Evolutionary conservation across 352 stramenopile genomes (phyloP).

Genomic region (Pythium rhizo-oryzae): DNA sequence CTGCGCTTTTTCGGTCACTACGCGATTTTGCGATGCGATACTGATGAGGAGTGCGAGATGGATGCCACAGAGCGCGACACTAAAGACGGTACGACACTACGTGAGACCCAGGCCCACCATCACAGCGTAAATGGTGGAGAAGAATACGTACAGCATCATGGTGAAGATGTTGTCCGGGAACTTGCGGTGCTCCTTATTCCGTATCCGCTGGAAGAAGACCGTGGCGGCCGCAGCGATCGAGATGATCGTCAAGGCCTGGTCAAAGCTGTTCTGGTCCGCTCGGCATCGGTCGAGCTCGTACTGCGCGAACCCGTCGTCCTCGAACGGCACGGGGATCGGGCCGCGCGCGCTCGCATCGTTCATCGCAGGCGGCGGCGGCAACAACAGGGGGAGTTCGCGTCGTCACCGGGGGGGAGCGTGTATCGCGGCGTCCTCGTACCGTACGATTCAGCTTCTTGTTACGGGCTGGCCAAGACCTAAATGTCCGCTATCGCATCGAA

Average conservation of each 20-base stretch:
- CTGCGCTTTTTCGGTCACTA: constrained; percentile 25
- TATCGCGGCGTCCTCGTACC: background rate
- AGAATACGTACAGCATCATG: constrained; percentile 31
- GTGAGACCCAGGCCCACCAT: background rate
- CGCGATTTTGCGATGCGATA: constrained; percentile 32
- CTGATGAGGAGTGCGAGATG: constrained; percentile 38
- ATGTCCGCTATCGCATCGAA: no score
- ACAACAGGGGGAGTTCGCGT: background rate
- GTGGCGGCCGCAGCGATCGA: constrained; percentile 29
- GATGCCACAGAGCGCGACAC: constrained; percentile 32
- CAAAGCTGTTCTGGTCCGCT: constrained; percentile 34
- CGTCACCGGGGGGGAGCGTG: background rate
- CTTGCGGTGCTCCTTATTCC: constrained; percentile 33
- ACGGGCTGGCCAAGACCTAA: background rate
- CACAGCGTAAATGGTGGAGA: no score
- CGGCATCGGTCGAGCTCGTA: constrained; percentile 35
- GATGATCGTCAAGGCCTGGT: constrained; percentile 34
- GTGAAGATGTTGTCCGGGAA: constrained; percentile 42
- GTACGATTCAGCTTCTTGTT: background rate
- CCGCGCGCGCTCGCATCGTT: background rate
- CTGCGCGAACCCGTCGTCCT: constrained; percentile 30
- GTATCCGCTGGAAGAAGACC: constrained; percentile 35
- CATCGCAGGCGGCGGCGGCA: constrained; percentile 9
- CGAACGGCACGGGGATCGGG: constrained; percentile 16
- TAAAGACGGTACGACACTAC: background rate